phyloP scores from a whole-genome alignment of 805 yeast genomes.

The Candida sithepensis region DNA sequence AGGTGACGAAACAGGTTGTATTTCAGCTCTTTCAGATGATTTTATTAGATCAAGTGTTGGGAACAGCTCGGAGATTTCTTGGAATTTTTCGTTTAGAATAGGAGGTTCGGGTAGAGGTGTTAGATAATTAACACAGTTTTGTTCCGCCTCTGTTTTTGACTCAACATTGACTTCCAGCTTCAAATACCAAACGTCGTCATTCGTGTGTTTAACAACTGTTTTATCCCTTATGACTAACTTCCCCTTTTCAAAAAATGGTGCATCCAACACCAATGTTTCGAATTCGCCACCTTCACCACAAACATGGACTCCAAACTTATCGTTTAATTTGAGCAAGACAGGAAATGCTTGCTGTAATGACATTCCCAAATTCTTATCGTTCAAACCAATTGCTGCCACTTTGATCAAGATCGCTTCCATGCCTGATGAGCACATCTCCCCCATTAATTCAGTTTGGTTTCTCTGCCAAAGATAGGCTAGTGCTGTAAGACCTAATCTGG shows the following conservation, averaged over 20 bases:
- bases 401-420: slow-evolving; percentile 83
- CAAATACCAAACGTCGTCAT: slow-evolving; percentile 70
- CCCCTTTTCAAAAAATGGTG: slow-evolving; percentile 71
- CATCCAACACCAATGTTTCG: slow-evolving; percentile 88
- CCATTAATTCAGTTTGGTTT: slow-evolving; percentile 73
- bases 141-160: slow-evolving; percentile 15
- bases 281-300: slow-evolving; percentile 99
- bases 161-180: slow-evolving; percentile 50
- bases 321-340: slow-evolving; percentile 52
- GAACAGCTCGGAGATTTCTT: slow-evolving; percentile 14
- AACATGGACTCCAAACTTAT: slow-evolving; percentile 75
- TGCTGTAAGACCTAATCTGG: slow-evolving; percentile 61
- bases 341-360: slow-evolving; percentile 61
- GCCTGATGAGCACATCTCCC: slow-evolving; percentile 67
- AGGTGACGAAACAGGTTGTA: background rate
- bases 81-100: slow-evolving; percentile 40
- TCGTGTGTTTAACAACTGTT: slow-evolving; percentile 43
- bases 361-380: slow-evolving; percentile 62
- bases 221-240: slow-evolving; percentile 39
- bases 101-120: slow-evolving; percentile 35
- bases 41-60: background rate
- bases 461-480: slow-evolving; percentile 89
- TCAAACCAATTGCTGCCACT: slow-evolving; percentile 89
- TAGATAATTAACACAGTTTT: slow-evolving; percentile 14
- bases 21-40: background rate